phyloP scores from a whole-genome alignment of 306 rosid species.

The Nissolia schottii region DNA sequence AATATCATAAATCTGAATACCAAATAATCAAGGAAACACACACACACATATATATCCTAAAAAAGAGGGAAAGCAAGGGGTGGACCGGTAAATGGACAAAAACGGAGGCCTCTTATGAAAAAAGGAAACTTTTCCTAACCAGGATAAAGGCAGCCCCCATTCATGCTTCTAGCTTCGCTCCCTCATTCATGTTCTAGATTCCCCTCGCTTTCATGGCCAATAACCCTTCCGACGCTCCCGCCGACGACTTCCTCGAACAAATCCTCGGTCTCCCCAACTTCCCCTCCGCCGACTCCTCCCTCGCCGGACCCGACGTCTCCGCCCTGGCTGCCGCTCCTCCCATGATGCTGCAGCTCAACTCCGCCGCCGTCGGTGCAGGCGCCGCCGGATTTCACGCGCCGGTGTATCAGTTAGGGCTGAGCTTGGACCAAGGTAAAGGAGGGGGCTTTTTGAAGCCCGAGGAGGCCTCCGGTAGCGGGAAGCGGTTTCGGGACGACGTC shows the following conservation, averaged over 20 bases:
- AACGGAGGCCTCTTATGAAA: conserved; percentile 27
- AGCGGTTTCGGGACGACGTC: conserved; percentile 74
- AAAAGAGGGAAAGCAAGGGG: conserved; percentile 2
- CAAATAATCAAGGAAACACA: no score
- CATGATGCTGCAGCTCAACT: conserved; percentile 91
- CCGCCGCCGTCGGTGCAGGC: conserved; percentile 56
- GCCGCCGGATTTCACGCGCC: conserved; percentile 52
- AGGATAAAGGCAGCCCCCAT: conserved; percentile 34
- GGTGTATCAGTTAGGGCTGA: conserved; percentile 78
- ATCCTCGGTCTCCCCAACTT: conserved; percentile 75
- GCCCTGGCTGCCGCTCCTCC: conserved; percentile 43
- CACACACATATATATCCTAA: neutral
- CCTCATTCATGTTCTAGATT: no score
- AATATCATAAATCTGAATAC: no score
- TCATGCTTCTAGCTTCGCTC: neutral
- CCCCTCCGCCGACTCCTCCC: conserved; percentile 50
- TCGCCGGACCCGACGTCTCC: conserved; percentile 42
- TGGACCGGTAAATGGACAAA: neutral
- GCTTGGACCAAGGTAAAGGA: conserved; percentile 87
- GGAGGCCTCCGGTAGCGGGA: conserved; percentile 84
- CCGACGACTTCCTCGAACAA: conserved; percentile 92
- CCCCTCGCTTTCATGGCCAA: conserved; percentile 52
- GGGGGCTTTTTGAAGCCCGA: conserved; percentile 78
- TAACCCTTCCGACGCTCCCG: conserved; percentile 69
- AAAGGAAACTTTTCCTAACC: conserved; percentile 26